These are phyloP conservation scores for Trichaptum fuscoviolaceum DNA, from an alignment of 768 basidiomycete genomes.

Conservation along the genomic window DNA sequence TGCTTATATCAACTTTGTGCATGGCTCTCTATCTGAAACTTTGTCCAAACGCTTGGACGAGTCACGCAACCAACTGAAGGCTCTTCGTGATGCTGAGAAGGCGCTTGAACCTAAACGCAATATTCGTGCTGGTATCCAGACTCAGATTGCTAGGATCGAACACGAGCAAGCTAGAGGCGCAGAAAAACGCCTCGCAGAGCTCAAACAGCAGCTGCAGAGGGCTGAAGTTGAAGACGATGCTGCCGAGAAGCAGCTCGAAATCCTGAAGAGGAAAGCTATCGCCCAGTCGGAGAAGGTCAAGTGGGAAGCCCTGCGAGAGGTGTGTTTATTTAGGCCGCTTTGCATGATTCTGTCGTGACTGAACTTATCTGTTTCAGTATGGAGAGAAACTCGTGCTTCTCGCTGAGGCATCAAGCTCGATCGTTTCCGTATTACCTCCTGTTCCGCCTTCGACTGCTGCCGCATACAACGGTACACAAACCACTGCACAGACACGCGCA, in stretches of 20 bases:
- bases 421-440: slow-evolving; percentile 57
- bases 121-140: slow-evolving; percentile 49
- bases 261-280: slow-evolving; percentile 72
- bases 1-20: slow-evolving; percentile 75
- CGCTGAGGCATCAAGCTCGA: slow-evolving; percentile 61
- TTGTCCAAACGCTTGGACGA: slow-evolving; percentile 58
- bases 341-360: slow-evolving; percentile 1
- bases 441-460: slow-evolving; percentile 52
- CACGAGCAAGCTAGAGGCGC: slow-evolving; percentile 57
- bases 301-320: slow-evolving; percentile 82
- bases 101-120: slow-evolving; percentile 57
- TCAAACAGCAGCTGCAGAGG: slow-evolving; percentile 64
- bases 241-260: slow-evolving; percentile 63
- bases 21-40: slow-evolving; percentile 58
- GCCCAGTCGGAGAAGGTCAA: slow-evolving; percentile 70
- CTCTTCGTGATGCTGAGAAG: slow-evolving; percentile 65
- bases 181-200: slow-evolving; percentile 64
- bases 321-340: slow-evolving; percentile 23
- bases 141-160: slow-evolving; percentile 61
- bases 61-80: slow-evolving; percentile 64
- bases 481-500: slow-evolving; percentile 66
- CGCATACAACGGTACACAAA: slow-evolving; percentile 58
- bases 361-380: slow-evolving; percentile 41
- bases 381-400: slow-evolving; percentile 75
- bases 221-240: slow-evolving; percentile 58